Conservation (phyloP, 768 basidiomycete genomes). For the Boletus bicolor region DNA sequence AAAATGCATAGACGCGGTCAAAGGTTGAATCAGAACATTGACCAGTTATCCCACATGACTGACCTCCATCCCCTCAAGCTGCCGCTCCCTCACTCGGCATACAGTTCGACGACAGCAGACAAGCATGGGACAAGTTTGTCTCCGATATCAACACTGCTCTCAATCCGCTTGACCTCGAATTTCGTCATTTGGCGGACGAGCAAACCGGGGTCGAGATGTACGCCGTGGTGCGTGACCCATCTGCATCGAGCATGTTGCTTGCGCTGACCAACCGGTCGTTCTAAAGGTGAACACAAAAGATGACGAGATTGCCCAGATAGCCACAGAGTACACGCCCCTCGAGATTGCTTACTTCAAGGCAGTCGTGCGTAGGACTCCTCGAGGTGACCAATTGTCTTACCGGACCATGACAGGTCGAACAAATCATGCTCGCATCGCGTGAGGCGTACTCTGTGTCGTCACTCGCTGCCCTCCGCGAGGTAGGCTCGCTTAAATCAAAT, state of each 20-base stretch:
- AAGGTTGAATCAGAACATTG: constrained; percentile 41
- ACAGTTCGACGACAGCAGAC: constrained; percentile 37
- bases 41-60: not conserved
- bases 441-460: constrained; percentile 77
- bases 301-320: constrained; percentile 80
- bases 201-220: constrained; percentile 60
- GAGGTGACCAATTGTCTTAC: not conserved
- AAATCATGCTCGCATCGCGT: constrained; percentile 78
- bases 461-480: constrained; percentile 71
- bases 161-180: constrained; percentile 70
- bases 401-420: constrained; percentile 62
- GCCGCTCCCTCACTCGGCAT: constrained; percentile 52
- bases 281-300: constrained; percentile 73
- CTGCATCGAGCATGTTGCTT: not conserved
- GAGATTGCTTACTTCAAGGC: constrained; percentile 87
- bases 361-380: constrained; percentile 50
- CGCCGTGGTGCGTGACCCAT: constrained; percentile 52
- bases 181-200: constrained; percentile 64
- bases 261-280: not conserved
- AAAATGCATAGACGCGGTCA: constrained; percentile 64
- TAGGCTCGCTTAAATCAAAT: constrained; percentile 52
- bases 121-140: constrained; percentile 61
- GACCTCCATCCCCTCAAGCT: constrained; percentile 35
- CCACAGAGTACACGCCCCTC: constrained; percentile 72
- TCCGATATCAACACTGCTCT: constrained; percentile 57